These are phyloP conservation scores for Dacryopinax spathularia DNA, from an alignment of 768 basidiomycete genomes.

Conservation along the genomic window DNA sequence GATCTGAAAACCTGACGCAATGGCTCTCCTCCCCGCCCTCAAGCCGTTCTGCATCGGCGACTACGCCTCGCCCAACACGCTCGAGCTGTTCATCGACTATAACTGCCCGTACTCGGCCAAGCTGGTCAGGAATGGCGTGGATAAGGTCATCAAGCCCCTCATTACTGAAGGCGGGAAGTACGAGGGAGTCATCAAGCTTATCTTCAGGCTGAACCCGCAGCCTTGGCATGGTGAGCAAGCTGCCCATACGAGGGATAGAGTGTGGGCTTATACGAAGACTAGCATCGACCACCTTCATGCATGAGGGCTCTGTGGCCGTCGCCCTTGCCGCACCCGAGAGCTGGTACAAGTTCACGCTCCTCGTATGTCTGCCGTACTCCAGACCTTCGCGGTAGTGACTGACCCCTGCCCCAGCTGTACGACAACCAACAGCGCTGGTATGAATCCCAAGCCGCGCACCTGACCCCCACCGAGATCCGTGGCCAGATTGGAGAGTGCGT, in stretches of 20 bases:
- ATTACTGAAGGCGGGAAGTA: conserved; percentile 31
- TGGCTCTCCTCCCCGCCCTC: conserved; percentile 71
- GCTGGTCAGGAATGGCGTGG: conserved; percentile 30
- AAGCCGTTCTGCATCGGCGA: conserved; percentile 49
- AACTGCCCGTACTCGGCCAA: conserved; percentile 51
- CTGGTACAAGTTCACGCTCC: conserved; percentile 32
- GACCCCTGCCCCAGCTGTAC: conserved; percentile 43
- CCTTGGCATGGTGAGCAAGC: conserved; percentile 27
- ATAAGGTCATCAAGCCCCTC: conserved; percentile 45
- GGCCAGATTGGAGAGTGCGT: conserved; percentile 42
- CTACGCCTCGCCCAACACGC: conserved; percentile 51
- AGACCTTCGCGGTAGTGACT: neutral
- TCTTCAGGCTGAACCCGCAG: conserved; percentile 23
- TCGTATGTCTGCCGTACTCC: conserved; percentile 1
- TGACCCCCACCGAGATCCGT: conserved; percentile 59
- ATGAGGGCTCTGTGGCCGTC: conserved; percentile 73
- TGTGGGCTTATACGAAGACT: neutral
- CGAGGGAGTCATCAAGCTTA: conserved; percentile 51
- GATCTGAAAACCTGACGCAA: conserved; percentile 20
- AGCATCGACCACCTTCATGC: conserved; percentile 40
- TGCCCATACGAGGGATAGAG: conserved; percentile 16
- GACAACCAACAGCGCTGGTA: conserved; percentile 60
- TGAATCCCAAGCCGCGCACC: conserved; percentile 52
- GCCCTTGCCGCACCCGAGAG: conserved; percentile 52
- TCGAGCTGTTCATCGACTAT: conserved; percentile 78